A percentile compares a stretch with the other conserved stretches of the same genome.
Conservation (phyloP, 2,329 filamentous ascomycete species). For the Myotisia sp. region DNA sequence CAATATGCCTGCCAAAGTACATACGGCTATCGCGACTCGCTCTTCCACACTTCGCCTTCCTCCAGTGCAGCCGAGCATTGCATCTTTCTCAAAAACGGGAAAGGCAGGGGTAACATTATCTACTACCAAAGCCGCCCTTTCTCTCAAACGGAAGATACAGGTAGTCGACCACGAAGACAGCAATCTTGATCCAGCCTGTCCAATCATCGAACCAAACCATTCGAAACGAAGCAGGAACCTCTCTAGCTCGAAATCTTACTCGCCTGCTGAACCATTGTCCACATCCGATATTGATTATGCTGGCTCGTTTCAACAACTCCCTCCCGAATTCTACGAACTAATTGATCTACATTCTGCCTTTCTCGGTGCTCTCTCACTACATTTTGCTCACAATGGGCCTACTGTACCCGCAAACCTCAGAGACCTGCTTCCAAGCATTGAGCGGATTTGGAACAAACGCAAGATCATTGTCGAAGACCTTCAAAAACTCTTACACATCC, state of each 20-base stretch:
- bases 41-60: constrained; percentile 18
- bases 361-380: constrained; percentile 52
- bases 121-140: constrained; percentile 19
- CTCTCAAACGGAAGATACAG: constrained; percentile 28
- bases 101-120: constrained; percentile 24
- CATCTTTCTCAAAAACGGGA: constrained; percentile 31
- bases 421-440: constrained; percentile 47
- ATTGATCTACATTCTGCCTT: constrained; percentile 52
- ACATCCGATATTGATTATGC: constrained; percentile 29
- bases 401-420: constrained; percentile 50
- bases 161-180: constrained; percentile 1
- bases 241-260: constrained; percentile 8
- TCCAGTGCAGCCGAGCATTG: constrained; percentile 27
- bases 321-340: constrained; percentile 35
- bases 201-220: background rate
- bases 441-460: constrained; percentile 58
- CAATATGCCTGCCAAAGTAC: constrained; percentile 7
- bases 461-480: constrained; percentile 52
- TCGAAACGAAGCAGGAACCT: background rate
- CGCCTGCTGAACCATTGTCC: constrained; percentile 1
- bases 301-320: constrained; percentile 8
- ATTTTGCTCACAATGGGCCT: constrained; percentile 54
- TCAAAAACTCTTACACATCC: constrained; percentile 51
- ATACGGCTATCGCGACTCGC: constrained; percentile 1
- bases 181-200: background rate